These are phyloP conservation scores for Epichloe amarillans DNA, from an alignment of 2,329 filamentous ascomycete genomes.

Conservation along the genomic window DNA sequence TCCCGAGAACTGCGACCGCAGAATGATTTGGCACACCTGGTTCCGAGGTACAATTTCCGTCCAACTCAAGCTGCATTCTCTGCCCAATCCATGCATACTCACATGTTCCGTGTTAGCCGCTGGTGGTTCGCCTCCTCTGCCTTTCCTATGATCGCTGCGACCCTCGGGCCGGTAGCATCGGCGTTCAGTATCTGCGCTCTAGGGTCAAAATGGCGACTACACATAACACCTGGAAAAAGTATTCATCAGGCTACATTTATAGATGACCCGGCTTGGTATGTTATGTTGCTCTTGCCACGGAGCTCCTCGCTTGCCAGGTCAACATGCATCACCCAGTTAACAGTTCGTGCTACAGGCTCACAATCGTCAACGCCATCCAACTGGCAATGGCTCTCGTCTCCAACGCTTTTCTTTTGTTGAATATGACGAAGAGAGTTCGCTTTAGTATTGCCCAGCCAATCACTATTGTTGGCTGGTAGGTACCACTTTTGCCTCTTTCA, in stretches of 20 bases:
- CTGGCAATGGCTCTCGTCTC: slow-evolving; percentile 63
- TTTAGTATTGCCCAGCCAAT: slow-evolving; percentile 73
- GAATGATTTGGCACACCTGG: slow-evolving; percentile 28
- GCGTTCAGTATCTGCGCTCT: slow-evolving; percentile 78
- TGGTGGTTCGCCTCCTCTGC: slow-evolving; percentile 53
- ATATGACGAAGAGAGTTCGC: slow-evolving; percentile 69
- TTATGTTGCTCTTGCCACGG: not conserved
- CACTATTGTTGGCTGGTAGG: slow-evolving; percentile 69
- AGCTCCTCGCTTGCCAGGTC: not conserved
- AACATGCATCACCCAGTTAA: not conserved
- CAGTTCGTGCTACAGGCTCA: slow-evolving; percentile 38
- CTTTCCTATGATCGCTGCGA: slow-evolving; percentile 70
- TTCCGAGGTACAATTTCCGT: slow-evolving; percentile 26
- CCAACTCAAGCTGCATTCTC: not conserved
- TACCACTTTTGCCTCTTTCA: not conserved
- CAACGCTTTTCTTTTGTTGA: slow-evolving; percentile 71
- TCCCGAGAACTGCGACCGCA: slow-evolving; percentile 16
- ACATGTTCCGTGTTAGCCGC: slow-evolving; percentile 25
- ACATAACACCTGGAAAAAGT: slow-evolving; percentile 31
- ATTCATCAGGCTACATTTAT: slow-evolving; percentile 39
- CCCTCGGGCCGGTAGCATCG: slow-evolving; percentile 74
- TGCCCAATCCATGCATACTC: not conserved
- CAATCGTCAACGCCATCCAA: slow-evolving; percentile 64
- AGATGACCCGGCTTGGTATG: slow-evolving; percentile 56
- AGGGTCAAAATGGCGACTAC: slow-evolving; percentile 65